These are phyloP conservation scores for Ceratocystis lukuohia DNA, from an alignment of 2,329 filamentous ascomycete genomes.

Conservation along the genomic window DNA sequence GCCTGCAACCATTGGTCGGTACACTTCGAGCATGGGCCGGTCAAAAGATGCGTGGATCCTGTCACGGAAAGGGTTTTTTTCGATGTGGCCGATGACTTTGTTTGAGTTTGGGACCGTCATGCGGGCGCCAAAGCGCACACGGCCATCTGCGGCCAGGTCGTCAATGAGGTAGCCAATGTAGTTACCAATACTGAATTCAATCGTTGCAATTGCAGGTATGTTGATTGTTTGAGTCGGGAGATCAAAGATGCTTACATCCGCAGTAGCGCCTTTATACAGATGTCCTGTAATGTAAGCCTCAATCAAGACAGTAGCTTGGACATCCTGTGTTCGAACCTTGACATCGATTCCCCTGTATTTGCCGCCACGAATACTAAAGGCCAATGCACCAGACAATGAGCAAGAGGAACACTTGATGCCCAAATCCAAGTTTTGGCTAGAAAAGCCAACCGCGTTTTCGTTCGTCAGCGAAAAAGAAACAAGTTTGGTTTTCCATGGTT, in stretches of 20 bases:
- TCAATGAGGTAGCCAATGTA: constrained; percentile 13
- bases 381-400: neutral
- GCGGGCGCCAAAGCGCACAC: constrained; percentile 4
- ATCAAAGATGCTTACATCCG: neutral
- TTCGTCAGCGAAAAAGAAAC: neutral
- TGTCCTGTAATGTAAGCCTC: constrained; percentile 10
- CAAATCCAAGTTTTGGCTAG: neutral
- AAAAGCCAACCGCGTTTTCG: constrained; percentile 6
- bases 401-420: constrained; percentile 8
- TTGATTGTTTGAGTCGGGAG: neutral
- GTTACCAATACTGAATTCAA: neutral
- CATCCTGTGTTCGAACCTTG: neutral
- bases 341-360: constrained; percentile 4
- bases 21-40: constrained; percentile 4
- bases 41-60: neutral
- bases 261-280: neutral
- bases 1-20: constrained; percentile 5
- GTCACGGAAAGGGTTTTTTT: neutral
- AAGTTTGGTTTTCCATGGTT: constrained; percentile 11
- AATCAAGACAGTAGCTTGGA: constrained; percentile 1
- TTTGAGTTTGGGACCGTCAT: constrained; percentile 18
- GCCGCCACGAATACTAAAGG: constrained; percentile 1
- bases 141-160: constrained; percentile 2
- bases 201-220: neutral
- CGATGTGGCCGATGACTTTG: constrained; percentile 5